Evolutionary conservation across 768 basidiomycete genomes (phyloP).

Genomic region (Serendipita sp.): DNA sequence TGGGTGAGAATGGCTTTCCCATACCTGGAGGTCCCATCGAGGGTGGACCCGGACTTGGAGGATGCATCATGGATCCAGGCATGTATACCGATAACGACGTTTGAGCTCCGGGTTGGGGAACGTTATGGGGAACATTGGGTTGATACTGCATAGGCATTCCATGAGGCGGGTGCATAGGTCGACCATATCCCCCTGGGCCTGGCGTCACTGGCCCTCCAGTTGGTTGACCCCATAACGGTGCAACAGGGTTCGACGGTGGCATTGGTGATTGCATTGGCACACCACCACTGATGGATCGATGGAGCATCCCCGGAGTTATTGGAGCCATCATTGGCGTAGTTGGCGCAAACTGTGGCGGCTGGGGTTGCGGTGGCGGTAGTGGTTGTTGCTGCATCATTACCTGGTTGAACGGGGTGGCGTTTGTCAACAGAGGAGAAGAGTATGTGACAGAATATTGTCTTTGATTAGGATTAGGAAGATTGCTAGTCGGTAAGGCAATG

Average conservation of each 20-base stretch:
- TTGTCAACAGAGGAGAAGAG: not conserved
- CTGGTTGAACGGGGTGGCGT: not conserved
- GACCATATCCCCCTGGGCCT: not conserved
- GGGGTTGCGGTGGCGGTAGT: conserved; percentile 28
- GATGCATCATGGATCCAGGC: conserved; percentile 52
- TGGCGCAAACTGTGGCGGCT: conserved; percentile 22
- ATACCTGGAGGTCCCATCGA: not conserved
- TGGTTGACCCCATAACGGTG: not conserved
- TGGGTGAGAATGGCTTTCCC: not conserved
- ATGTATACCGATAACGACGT: not conserved
- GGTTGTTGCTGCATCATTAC: not conserved
- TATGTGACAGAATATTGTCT: not conserved
- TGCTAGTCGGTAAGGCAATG: not conserved
- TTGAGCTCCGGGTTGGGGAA: not conserved
- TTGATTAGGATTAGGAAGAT: not conserved
- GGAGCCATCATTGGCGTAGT: conserved; percentile 20
- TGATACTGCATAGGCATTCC: conserved; percentile 13
- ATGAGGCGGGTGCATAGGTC: conserved; percentile 7
- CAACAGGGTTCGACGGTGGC: not conserved
- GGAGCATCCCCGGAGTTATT: conserved; percentile 7
- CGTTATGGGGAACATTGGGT: not conserved
- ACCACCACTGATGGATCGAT: not conserved
- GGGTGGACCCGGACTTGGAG: conserved; percentile 41
- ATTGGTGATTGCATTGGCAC: not conserved
- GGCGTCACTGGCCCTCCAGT: not conserved